A percentile compares a stretch with the other conserved stretches of the same genome.
These are phyloP conservation scores for Wickerhamia fluorescens DNA, from an alignment of 805 yeast species.

Conservation along the genomic window DNA sequence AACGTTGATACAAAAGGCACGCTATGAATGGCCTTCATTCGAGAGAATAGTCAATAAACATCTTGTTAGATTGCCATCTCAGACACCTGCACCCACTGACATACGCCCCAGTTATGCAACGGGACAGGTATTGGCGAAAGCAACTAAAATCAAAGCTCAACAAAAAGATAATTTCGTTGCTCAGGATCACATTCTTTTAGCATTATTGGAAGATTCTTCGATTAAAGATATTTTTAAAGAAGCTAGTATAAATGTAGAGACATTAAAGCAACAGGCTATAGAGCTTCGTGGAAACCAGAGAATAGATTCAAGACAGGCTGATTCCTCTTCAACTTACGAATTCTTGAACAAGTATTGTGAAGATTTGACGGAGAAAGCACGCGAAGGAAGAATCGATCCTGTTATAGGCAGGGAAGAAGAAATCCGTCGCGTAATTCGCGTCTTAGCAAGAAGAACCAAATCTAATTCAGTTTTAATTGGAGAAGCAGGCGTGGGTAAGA, in stretches of 20 bases:
- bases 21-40: conserved; percentile 79
- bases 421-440: conserved; percentile 90
- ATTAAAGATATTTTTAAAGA: conserved; percentile 70
- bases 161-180: conserved; percentile 91
- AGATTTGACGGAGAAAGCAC: conserved; percentile 89
- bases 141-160: conserved; percentile 70
- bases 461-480: conserved; percentile 96
- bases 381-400: conserved; percentile 93
- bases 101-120: conserved; percentile 70
- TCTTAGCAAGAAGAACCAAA: conserved; percentile 93
- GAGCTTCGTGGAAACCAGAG: conserved; percentile 83
- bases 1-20: conserved; percentile 75
- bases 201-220: conserved; percentile 72
- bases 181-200: conserved; percentile 87
- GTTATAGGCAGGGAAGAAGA: conserved; percentile 99
- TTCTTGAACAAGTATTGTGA: conserved; percentile 84
- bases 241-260: conserved; percentile 56
- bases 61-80: conserved; percentile 80
- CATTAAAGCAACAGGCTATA: conserved; percentile 69
- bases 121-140: conserved; percentile 65
- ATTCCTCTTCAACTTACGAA: conserved; percentile 77
- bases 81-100: conserved; percentile 82
- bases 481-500: conserved; percentile 99
- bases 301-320: conserved; percentile 92
- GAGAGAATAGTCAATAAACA: conserved; percentile 76